phyloP scores from a whole-genome alignment of 2,329 filamentous ascomycete genomes.

The Fusarium sp. region DNA sequence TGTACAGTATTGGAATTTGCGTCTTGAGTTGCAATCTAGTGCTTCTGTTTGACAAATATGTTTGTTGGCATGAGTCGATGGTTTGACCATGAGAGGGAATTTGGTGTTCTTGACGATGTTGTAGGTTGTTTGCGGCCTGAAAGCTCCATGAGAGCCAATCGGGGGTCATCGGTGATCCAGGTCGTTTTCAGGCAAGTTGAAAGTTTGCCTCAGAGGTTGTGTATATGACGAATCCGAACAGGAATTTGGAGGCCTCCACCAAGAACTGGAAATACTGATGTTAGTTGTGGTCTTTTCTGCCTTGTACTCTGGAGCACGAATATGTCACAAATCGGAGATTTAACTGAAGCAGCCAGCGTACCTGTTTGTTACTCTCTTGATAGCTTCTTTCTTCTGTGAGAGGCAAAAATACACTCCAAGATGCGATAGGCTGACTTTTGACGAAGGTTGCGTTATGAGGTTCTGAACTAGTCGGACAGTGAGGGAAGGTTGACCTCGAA shows the following conservation, averaged over 20 bases:
- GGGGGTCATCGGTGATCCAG: too few species aligned
- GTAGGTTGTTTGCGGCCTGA: neutral
- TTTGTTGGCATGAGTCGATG: neutral
- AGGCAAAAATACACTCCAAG: neutral
- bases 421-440: neutral
- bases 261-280: neutral
- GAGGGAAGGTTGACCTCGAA: neutral
- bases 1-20: neutral
- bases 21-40: neutral
- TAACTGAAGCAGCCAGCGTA: neutral
- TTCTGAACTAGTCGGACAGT: too few species aligned
- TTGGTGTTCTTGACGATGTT: neutral
- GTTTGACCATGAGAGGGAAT: neutral
- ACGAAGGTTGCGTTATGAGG: neutral
- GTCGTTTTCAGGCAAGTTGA: neutral
- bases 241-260: too few species aligned
- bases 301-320: neutral
- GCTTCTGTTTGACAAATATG: neutral
- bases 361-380: neutral
- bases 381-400: too few species aligned
- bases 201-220: neutral
- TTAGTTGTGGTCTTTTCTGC: neutral
- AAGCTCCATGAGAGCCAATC: too few species aligned
- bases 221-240: neutral
- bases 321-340: conserved; percentile 3